Evolutionary conservation across 768 basidiomycete genomes (phyloP).

Genomic region (Boletus vinaceobasis): DNA sequence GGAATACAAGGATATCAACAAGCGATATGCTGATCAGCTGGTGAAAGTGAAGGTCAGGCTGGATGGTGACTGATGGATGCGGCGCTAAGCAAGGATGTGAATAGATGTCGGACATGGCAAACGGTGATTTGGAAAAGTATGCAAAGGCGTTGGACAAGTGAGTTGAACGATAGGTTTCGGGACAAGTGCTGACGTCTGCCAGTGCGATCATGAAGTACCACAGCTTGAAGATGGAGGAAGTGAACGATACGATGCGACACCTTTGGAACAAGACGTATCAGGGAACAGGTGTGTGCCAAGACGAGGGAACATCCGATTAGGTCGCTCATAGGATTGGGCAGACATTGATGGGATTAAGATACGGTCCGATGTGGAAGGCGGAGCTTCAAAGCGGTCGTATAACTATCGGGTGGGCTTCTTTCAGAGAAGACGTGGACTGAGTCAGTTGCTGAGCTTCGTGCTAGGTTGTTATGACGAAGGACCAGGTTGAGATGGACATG

Average conservation of each 20-base stretch:
- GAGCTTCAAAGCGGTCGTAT: constrained; percentile 87
- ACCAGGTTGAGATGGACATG: constrained; percentile 99
- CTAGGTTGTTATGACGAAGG: constrained; percentile 98
- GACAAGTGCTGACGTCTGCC: constrained; percentile 14
- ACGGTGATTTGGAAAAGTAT: constrained; percentile 95
- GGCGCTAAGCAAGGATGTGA: background rate
- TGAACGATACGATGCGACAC: constrained; percentile 96
- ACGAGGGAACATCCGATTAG: background rate
- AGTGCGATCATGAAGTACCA: constrained; percentile 99
- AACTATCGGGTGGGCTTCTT: constrained; percentile 79
- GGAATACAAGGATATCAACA: constrained; percentile 85
- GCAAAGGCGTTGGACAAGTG: constrained; percentile 96
- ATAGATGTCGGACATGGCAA: constrained; percentile 97
- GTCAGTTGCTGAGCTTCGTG: constrained; percentile 13
- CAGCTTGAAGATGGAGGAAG: constrained; percentile 96
- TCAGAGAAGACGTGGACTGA: constrained; percentile 1
- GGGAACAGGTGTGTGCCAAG: constrained; percentile 73
- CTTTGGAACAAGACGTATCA: constrained; percentile 99
- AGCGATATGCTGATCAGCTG: constrained; percentile 84
- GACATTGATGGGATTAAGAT: constrained; percentile 99
- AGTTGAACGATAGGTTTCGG: constrained; percentile 19
- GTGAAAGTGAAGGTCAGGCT: constrained; percentile 84
- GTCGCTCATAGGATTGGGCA: constrained; percentile 32
- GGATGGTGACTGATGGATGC: background rate
- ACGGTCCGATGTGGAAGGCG: constrained; percentile 88